Evolutionary conservation across 768 basidiomycete species (phyloP).

Genomic region (Boletales sp.): DNA sequence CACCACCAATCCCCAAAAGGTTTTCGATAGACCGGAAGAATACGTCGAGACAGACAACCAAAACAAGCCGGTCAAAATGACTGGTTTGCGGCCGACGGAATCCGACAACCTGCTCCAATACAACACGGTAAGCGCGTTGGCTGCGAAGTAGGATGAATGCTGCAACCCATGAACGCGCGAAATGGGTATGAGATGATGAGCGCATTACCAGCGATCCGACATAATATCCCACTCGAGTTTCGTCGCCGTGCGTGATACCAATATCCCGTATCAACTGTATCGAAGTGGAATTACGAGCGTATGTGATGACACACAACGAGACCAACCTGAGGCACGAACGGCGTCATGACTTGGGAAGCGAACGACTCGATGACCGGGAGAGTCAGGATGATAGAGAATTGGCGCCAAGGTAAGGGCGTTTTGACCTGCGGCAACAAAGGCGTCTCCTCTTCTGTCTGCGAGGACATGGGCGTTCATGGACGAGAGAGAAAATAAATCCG

Average conservation of each 20-base stretch:
- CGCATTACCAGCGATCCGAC: constrained; percentile 64
- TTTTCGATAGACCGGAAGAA: constrained; percentile 68
- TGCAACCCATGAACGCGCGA: constrained; percentile 20
- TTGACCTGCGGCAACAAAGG: constrained; percentile 46
- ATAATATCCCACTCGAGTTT: constrained; percentile 71
- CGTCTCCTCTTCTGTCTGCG: constrained; percentile 53
- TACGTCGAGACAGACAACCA: constrained; percentile 69
- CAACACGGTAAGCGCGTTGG: constrained; percentile 68
- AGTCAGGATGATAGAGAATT: constrained; percentile 66
- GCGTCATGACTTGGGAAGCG: constrained; percentile 72
- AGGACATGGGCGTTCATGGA: too few relatives aligned
- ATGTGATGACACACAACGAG: background rate
- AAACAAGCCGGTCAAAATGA: constrained; percentile 61
- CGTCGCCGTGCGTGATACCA: constrained; percentile 66
- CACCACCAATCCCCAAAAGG: constrained; percentile 61
- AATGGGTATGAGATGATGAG: background rate
- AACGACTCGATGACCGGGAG: constrained; percentile 77
- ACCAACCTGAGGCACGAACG: constrained; percentile 71
- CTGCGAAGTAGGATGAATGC: constrained; percentile 77
- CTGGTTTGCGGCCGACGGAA: constrained; percentile 69
- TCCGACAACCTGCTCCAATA: constrained; percentile 78
- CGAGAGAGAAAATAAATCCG: too few relatives aligned
- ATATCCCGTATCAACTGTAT: constrained; percentile 59
- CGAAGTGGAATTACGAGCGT: background rate
- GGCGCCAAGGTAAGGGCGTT: constrained; percentile 66